Conservation (phyloP, 2,329 filamentous ascomycete genomes). For the Trichoderma semiorbis region DNA sequence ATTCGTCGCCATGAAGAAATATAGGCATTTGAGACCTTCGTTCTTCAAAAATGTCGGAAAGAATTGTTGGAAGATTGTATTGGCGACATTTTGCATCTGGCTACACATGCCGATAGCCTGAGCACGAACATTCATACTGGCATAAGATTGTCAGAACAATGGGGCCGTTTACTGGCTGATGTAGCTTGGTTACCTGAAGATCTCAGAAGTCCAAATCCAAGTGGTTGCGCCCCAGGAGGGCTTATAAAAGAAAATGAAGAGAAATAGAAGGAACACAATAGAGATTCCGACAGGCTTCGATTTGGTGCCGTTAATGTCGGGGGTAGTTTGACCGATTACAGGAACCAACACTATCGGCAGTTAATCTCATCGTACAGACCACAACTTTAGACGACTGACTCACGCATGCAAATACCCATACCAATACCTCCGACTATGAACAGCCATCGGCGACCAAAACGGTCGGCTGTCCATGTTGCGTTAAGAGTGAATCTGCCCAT, state of each 20-base stretch:
- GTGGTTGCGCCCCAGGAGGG: not conserved
- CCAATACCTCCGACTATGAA: not conserved
- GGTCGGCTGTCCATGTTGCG: conserved; percentile 1
- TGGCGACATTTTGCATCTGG: not conserved
- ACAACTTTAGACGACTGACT: not conserved
- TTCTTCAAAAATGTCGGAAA: not conserved
- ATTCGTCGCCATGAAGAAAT: conserved; percentile 1
- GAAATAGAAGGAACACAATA: not conserved
- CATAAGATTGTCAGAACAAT: not conserved
- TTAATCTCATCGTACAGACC: not conserved
- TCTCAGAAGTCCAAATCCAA: not conserved
- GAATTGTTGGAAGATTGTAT: not conserved
- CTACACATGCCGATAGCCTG: not conserved
- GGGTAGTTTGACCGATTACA: not conserved
- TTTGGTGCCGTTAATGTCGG: not conserved
- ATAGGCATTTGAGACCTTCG: not conserved
- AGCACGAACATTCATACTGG: not conserved
- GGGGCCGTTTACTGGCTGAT: rapidly evolving
- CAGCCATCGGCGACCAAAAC: not conserved
- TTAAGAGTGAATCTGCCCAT: not conserved
- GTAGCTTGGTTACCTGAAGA: not conserved
- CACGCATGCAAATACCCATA: not conserved
- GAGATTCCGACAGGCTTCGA: not conserved
- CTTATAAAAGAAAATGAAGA: conserved; percentile 1
- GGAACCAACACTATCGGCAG: not conserved